A percentile compares a stretch with the other conserved stretches of the same genome.
These are phyloP conservation scores for Vigna unguiculata DNA, from an alignment of 306 rosid species.

Conservation along the genomic window DNA sequence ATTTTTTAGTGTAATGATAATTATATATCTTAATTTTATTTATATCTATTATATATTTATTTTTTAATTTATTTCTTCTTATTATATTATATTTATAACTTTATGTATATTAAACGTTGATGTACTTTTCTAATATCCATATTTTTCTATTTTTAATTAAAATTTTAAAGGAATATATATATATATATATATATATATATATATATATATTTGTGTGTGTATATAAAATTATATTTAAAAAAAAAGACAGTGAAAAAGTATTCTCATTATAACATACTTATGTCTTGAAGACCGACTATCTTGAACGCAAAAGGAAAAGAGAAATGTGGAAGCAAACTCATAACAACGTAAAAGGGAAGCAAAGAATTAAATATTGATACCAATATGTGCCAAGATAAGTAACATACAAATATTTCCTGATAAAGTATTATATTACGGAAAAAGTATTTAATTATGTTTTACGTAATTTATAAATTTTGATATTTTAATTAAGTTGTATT, in stretches of 20 bases:
- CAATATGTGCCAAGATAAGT: neutral
- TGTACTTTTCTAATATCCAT: too few species aligned
- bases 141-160: too few species aligned
- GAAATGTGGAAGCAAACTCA: neutral
- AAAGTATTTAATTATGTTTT: neutral
- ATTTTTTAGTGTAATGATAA: too few species aligned
- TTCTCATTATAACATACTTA: neutral
- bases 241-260: neutral
- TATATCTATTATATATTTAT: too few species aligned
- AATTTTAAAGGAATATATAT: too few species aligned
- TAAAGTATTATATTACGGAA: neutral
- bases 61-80: too few species aligned
- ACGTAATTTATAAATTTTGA: too few species aligned
- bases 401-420: neutral
- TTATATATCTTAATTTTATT: too few species aligned
- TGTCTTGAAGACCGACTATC: neutral
- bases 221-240: neutral
- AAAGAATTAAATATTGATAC: slow-evolving; percentile 1
- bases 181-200: neutral
- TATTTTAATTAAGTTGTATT: too few species aligned
- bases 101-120: too few species aligned
- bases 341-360: neutral
- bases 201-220: too few species aligned
- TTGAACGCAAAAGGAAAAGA: neutral
- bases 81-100: too few species aligned